Evolutionary conservation across 1,139 yeast genomes (phyloP).

Genomic region (Geotrichum fermentans): DNA sequence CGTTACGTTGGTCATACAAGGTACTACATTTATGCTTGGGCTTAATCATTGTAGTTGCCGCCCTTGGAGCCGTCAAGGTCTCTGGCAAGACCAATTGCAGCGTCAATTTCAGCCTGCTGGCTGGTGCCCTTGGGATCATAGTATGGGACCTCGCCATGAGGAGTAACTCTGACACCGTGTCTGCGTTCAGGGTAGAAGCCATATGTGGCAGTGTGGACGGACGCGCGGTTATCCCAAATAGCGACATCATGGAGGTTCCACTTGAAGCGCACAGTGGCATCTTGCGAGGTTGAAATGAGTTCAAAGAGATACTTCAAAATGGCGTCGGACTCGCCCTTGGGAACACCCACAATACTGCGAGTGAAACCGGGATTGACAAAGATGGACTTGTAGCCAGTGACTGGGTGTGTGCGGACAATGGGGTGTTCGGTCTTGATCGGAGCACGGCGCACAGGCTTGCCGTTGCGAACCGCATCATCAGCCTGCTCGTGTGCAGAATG

Average conservation of each 20-base stretch:
- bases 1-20: neutral
- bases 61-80: conserved; percentile 30
- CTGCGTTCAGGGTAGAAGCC: conserved; percentile 45
- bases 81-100: conserved; percentile 25
- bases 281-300: conserved; percentile 50
- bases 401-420: conserved; percentile 64
- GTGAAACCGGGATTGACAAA: conserved; percentile 60
- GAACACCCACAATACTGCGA: conserved; percentile 58
- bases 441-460: conserved; percentile 60
- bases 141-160: conserved; percentile 49
- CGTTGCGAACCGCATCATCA: conserved; percentile 46
- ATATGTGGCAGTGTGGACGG: conserved; percentile 53
- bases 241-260: conserved; percentile 62
- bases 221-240: conserved; percentile 69
- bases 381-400: conserved; percentile 55
- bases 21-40: neutral
- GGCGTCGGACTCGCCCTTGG: conserved; percentile 57
- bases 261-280: conserved; percentile 52
- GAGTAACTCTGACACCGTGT: conserved; percentile 66
- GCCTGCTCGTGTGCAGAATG: conserved; percentile 72
- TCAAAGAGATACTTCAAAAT: conserved; percentile 50
- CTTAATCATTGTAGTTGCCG: conserved; percentile 32
- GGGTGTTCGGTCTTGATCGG: conserved; percentile 62
- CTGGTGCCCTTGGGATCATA: conserved; percentile 30
- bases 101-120: conserved; percentile 30